Evolutionary conservation across 768 basidiomycete genomes (phyloP), one percentile per base, ranked within the genome.

Genomic region (Serendipita sp.): DNA sequence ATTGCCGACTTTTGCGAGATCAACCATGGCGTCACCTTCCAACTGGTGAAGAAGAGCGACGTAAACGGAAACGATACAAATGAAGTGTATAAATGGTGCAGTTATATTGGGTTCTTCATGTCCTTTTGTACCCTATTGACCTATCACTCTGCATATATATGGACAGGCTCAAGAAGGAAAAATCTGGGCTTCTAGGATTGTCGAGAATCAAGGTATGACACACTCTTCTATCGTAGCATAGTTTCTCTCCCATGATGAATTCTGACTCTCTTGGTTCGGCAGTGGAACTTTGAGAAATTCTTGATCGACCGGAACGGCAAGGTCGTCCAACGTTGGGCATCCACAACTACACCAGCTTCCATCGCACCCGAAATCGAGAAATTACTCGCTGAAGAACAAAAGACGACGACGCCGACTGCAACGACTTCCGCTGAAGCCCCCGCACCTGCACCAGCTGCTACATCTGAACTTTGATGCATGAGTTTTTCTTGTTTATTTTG

Each of bases 251-350:
- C n/a, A n/a, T n/a, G n/a, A n/a, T n/a, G n/a, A n/a, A 28, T 56
- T 41, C 33, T 44, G 7, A 58, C 58, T 60, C 28, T 44, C 4
- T 38, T 38, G 5, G 5, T 38, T 44, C 45, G 26, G 34, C 63
- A 88, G 85, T 92, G 90, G 90, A 92, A 92, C 73, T 91, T 91
- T 72, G 88, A 90, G 73, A 90, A 90, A 72, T 62, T 93, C 76
- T 75, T 94, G 63, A 74, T 94, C 45, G 79, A 91, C 72, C 82
- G 82, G 73, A 75, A 89, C 45, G 89, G 90, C 33, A 79, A 82
- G 1, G 86, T 90, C 14, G 81, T 86, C 24, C 74, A 84, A 67
- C 81, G 81, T 62, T 90, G 87, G 85, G 83, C 84, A 3, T 85
- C 85, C 17, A 87, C 84, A 14, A 89, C 86, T 1, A 78, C 83